phyloP scores from a whole-genome alignment of 176 grass and related monocot genomes.

The Elymus sibiricus region DNA sequence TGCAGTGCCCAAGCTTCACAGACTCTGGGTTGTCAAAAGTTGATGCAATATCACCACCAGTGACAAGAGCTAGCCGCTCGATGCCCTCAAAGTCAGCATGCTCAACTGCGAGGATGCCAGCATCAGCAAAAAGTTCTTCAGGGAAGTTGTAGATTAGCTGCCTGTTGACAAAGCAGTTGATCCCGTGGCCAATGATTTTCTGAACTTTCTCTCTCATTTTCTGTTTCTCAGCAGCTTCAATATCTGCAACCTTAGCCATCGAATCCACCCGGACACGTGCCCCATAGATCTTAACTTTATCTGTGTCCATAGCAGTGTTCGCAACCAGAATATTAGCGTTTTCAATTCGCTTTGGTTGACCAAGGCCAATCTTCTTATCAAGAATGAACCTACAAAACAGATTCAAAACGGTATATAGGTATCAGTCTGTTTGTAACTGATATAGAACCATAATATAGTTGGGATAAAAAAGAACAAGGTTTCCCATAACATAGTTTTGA shows the following conservation, averaged over 20 bases:
- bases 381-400: slow-evolving; percentile 77
- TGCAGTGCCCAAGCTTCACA: slow-evolving; percentile 94
- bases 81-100: slow-evolving; percentile 99
- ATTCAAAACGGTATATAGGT: neutral
- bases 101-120: slow-evolving; percentile 85
- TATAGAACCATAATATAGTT: neutral
- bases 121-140: slow-evolving; percentile 97
- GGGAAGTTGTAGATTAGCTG: slow-evolving; percentile 98
- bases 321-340: slow-evolving; percentile 97
- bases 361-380: slow-evolving; percentile 99
- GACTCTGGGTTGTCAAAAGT: slow-evolving; percentile 97
- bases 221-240: slow-evolving; percentile 92
- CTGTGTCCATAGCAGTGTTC: slow-evolving; percentile 99
- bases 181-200: slow-evolving; percentile 89
- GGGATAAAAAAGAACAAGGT: neutral
- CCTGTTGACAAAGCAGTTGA: slow-evolving; percentile 93
- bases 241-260: slow-evolving; percentile 90
- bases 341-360: slow-evolving; percentile 91
- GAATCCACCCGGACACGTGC: slow-evolving; percentile 93
- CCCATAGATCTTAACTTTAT: slow-evolving; percentile 98
- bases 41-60: slow-evolving; percentile 95
- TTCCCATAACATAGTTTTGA: neutral
- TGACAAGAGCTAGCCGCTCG: slow-evolving; percentile 85
- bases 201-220: slow-evolving; percentile 98
- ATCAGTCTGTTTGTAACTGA: neutral